Conservation (phyloP, 768 basidiomycete species). For the Kwoniella pini region DNA sequence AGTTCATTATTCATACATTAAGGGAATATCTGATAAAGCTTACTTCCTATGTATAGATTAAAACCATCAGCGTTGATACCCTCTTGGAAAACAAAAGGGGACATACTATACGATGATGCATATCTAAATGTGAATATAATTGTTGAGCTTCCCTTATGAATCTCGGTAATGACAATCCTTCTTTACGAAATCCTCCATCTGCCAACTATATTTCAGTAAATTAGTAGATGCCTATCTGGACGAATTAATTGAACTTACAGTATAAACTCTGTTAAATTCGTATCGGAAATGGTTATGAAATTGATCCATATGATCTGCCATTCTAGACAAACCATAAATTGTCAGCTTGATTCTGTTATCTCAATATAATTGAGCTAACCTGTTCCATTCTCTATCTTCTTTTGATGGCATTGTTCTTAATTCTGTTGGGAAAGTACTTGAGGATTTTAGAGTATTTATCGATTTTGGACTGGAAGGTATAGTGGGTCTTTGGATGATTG, state of each 20-base stretch:
- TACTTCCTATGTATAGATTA: slow-evolving; percentile 7
- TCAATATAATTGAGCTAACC: too few species aligned
- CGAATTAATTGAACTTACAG: too few species aligned
- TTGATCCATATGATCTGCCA: slow-evolving; percentile 46
- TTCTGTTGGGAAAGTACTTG: background rate
- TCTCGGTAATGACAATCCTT: slow-evolving; percentile 40
- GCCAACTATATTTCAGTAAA: slow-evolving; percentile 26
- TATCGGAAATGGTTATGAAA: slow-evolving; percentile 50
- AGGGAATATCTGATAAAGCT: too few species aligned
- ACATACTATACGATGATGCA: slow-evolving; percentile 51
- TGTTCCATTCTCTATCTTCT: slow-evolving; percentile 27
- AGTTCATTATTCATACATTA: too few species aligned
- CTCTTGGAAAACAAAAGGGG: too few species aligned
- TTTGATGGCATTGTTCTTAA: slow-evolving; percentile 16
- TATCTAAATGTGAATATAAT: slow-evolving; percentile 44
- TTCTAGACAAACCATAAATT: slow-evolving; percentile 10
- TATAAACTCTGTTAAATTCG: slow-evolving; percentile 45
- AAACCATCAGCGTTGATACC: too few species aligned
- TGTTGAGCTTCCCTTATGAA: slow-evolving; percentile 44
- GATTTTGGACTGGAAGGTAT: too few species aligned
- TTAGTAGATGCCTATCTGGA: background rate
- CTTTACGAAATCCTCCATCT: slow-evolving; percentile 47
- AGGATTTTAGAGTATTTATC: background rate
- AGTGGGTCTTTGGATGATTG: too few species aligned
- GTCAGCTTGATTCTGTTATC: too few species aligned